Evolutionary conservation across 139 green algal genomes (phyloP), one percentile per base, ranked within the genome.

Genomic region (Chlorella sp.): DNA sequence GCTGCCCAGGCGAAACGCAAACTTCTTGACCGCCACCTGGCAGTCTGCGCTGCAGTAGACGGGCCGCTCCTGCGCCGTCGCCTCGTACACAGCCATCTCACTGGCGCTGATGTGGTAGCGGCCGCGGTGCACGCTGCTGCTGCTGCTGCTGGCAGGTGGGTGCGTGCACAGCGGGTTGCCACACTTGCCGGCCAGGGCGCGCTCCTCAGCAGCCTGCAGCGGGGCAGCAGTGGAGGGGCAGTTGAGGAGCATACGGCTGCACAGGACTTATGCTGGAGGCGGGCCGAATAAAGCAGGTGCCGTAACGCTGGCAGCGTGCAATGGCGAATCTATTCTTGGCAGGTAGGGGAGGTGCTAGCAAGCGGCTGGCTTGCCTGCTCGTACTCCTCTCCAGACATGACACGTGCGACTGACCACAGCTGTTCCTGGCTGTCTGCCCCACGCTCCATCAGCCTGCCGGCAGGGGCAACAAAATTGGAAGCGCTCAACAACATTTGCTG

Each of bases 351-450:
- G n/a, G n/a, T n/a, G n/a, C n/a, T n/a, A 30, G 12, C 21, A 15
- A 3, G 23, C 15, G 25, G 21, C 70, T 38, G 25, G 72, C 65
- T 28, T 13, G 55, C 81, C 81, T 86, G 81, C 28, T 69, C 81
- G 30, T 85, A 88, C 28, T 90, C 86, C 16, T 85, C 76, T 25
- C 74, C 75, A 38, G 73, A 86, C 82, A 90, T 87, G 25, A 87
- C 68, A 32, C 86, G 81, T 1, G 82, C n/a, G 36, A 84, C 34
- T 26, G 47, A 47, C 86, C 86, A 90, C 57, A 90, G 82, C 71
- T 85, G 72, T 44, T 74, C 63, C 60, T 81, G 44, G 34, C 60
- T 63, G 9, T n/a, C 25, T 1, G 73, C 78, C 17, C 47, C 68
- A 26, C 36, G 51, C 32, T 88, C 85, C 60, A 88, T 83, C 56